Conservation (phyloP, 345 rosid species). For the Pseudoturritis turrita region DNA sequence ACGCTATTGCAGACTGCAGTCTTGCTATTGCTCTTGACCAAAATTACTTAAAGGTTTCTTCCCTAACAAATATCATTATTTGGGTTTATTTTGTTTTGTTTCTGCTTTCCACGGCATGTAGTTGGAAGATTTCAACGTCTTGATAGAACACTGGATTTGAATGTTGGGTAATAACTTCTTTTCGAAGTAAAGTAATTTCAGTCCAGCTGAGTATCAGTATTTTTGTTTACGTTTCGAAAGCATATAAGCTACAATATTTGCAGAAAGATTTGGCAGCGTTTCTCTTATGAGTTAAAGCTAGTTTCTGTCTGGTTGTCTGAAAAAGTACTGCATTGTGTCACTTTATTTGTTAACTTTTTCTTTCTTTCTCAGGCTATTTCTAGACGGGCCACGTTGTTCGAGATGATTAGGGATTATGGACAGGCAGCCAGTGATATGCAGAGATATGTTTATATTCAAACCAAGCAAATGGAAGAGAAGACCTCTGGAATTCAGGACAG, state of each 20-base stretch:
- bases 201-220: slow-evolving; percentile 7
- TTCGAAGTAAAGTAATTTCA: neutral
- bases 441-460: slow-evolving; percentile 51
- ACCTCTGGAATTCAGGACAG: slow-evolving; percentile 45
- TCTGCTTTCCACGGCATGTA: neutral
- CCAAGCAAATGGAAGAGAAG: slow-evolving; percentile 63
- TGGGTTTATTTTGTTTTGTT: neutral
- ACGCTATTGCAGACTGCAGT: slow-evolving; percentile 97
- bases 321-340: neutral
- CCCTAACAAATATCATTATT: neutral
- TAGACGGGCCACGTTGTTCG: slow-evolving; percentile 76
- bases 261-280: neutral
- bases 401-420: slow-evolving; percentile 86
- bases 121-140: slow-evolving; percentile 5
- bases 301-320: neutral
- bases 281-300: neutral
- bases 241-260: neutral
- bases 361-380: slow-evolving; percentile 65
- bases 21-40: slow-evolving; percentile 90
- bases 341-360: neutral
- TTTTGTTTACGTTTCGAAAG: slow-evolving; percentile 1
- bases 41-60: slow-evolving; percentile 73
- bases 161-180: neutral
- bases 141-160: neutral
- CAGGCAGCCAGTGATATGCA: slow-evolving; percentile 78